Percentiles rank a stretch among this genome's conserved stretches.
These are phyloP conservation scores for Schizothecium vesticola DNA, from an alignment of 495 filamentous ascomycete genomes.

Conservation along the genomic window DNA sequence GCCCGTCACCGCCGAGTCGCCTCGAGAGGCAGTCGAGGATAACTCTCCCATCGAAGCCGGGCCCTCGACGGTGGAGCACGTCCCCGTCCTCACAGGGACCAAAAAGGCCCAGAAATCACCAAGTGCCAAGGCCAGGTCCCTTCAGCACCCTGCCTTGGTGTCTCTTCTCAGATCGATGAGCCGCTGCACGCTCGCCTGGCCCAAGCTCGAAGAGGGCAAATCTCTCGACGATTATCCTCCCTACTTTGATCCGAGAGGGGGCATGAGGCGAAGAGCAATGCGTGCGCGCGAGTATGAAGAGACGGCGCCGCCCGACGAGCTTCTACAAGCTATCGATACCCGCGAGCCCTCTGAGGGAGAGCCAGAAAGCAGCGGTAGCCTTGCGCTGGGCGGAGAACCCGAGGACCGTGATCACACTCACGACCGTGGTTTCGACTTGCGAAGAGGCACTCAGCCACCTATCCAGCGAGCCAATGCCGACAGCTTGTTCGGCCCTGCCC, in stretches of 20 bases:
- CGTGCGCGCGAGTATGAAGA: slow-evolving; percentile 61
- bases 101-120: slow-evolving; percentile 5
- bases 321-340: slow-evolving; percentile 44
- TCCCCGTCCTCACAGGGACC: not conserved
- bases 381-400: slow-evolving; percentile 85
- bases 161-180: slow-evolving; percentile 32
- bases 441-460: slow-evolving; percentile 62
- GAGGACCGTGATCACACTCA: slow-evolving; percentile 61
- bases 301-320: slow-evolving; percentile 45
- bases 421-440: slow-evolving; percentile 48
- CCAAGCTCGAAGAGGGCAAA: slow-evolving; percentile 22
- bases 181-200: slow-evolving; percentile 24
- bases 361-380: slow-evolving; percentile 71
- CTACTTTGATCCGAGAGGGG: slow-evolving; percentile 73
- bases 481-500: slow-evolving; percentile 49
- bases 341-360: slow-evolving; percentile 43
- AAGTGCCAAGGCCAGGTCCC: slow-evolving; percentile 13
- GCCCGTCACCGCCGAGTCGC: slow-evolving; percentile 45
- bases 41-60: slow-evolving; percentile 15
- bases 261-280: slow-evolving; percentile 66
- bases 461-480: slow-evolving; percentile 58
- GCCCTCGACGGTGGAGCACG: slow-evolving; percentile 1
- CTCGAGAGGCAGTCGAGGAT: slow-evolving; percentile 31
- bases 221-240: slow-evolving; percentile 53
- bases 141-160: slow-evolving; percentile 19